Conservation (phyloP, 495 filamentous ascomycete genomes). For the Neohortaea acidophila region DNA sequence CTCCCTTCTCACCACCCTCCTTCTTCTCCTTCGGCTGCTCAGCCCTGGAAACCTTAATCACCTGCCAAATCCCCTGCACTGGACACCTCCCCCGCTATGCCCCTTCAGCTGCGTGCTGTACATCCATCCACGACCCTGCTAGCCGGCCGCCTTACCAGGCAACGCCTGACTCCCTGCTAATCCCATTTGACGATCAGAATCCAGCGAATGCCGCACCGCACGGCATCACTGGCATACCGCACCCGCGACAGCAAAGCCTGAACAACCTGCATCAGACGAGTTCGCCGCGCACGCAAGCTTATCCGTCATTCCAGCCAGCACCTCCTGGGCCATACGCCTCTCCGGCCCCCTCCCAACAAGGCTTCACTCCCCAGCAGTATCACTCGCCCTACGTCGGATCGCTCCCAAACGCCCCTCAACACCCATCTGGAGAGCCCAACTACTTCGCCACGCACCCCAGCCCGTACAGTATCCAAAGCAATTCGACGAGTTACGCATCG, state of each 20-base stretch:
- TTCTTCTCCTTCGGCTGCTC: too few species aligned
- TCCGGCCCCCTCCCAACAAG: slow-evolving; percentile 25
- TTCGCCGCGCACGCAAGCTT: background rate
- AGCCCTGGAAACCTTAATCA: too few species aligned
- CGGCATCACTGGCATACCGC: too few species aligned
- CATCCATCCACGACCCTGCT: too few species aligned
- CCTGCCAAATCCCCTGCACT: too few species aligned
- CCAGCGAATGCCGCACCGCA: too few species aligned
- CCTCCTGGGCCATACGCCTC: slow-evolving; percentile 27
- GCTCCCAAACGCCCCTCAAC: slow-evolving; percentile 22
- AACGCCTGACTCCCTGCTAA: too few species aligned
- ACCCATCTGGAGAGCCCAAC: slow-evolving; percentile 22
- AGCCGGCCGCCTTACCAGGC: too few species aligned
- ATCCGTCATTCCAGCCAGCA: slow-evolving; percentile 16
- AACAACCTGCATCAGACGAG: background rate
- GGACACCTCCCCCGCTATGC: too few species aligned
- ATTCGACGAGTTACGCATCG: slow-evolving; percentile 27
- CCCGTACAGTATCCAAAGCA: slow-evolving; percentile 29
- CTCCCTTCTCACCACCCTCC: too few species aligned
- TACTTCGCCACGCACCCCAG: slow-evolving; percentile 29
- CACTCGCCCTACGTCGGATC: slow-evolving; percentile 28
- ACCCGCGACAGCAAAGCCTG: slow-evolving; percentile 20
- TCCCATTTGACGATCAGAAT: too few species aligned
- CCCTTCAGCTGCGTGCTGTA: too few species aligned
- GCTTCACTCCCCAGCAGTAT: slow-evolving; percentile 23